Evolutionary conservation across 2,329 filamentous ascomycete species (phyloP).

Genomic region (Penicillium sp.): DNA sequence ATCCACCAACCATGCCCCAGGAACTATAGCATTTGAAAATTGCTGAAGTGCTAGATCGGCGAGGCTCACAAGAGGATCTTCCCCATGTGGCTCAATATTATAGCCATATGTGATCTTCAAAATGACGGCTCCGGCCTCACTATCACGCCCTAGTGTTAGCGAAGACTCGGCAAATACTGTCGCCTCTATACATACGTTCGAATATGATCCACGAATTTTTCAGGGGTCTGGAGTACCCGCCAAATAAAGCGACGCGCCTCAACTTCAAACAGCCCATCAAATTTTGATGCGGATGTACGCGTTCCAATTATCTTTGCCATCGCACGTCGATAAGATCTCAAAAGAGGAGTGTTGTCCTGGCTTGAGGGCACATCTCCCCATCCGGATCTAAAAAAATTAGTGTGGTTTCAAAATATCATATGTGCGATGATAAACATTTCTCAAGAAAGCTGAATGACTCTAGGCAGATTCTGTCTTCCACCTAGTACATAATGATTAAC

Average conservation of each 20-base stretch:
- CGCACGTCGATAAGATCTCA: neutral
- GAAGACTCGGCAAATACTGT: neutral
- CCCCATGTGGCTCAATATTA: constrained; percentile 41
- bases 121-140: constrained; percentile 45
- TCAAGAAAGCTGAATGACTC: too few species aligned
- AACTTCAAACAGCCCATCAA: constrained; percentile 47
- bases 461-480: too few species aligned
- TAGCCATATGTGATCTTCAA: constrained; percentile 54
- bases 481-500: too few species aligned
- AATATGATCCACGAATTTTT: constrained; percentile 47
- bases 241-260: constrained; percentile 52
- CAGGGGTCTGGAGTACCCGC: constrained; percentile 45
- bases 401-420: too few species aligned
- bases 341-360: neutral
- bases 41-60: constrained; percentile 44
- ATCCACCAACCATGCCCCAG: constrained; percentile 53
- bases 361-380: constrained; percentile 36
- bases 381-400: constrained; percentile 34
- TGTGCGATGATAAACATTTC: too few species aligned
- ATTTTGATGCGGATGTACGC: constrained; percentile 37
- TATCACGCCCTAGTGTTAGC: constrained; percentile 12
- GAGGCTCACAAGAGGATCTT: constrained; percentile 51
- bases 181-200: constrained; percentile 38
- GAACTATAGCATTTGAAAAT: constrained; percentile 46
- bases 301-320: constrained; percentile 1